These are phyloP conservation scores for Globisporangium takayamanum DNA, from an alignment of 352 stramenopile genomes.

Conservation along the genomic window DNA sequence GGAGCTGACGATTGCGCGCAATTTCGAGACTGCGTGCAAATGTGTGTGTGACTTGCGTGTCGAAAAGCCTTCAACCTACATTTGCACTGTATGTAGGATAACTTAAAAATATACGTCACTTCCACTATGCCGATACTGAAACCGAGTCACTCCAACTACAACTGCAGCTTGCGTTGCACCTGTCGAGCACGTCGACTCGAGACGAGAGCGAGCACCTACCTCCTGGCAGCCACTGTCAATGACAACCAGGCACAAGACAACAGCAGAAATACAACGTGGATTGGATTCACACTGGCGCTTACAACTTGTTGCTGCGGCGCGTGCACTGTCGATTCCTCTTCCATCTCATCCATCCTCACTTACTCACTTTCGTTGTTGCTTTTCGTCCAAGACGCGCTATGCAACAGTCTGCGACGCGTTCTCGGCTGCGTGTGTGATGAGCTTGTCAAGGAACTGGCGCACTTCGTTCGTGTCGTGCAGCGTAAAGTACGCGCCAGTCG, in stretches of 20 bases:
- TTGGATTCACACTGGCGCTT: not conserved
- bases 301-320: not conserved
- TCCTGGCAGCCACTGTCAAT: no score
- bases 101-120: not conserved
- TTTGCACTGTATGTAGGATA: not conserved
- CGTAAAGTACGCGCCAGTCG: conserved; percentile 66
- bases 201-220: no score
- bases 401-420: conserved; percentile 1
- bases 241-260: no score
- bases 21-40: not conserved
- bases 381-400: conserved; percentile 5
- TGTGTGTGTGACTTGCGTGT: not conserved
- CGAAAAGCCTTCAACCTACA: not conserved
- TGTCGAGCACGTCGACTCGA: no score
- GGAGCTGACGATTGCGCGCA: not conserved
- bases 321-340: not conserved
- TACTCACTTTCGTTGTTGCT: not conserved
- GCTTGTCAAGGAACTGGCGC: conserved; percentile 61
- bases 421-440: conserved; percentile 31
- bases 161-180: no score
- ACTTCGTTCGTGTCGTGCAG: conserved; percentile 74
- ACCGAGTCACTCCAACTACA: not conserved
- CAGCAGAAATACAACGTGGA: no score
- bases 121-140: not conserved
- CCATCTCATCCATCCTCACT: no score